Evolutionary conservation across 1,284 basidiomycete genomes (phyloP), one percentile per base, ranked within the genome.

Genomic region (Grifola frondosa): DNA sequence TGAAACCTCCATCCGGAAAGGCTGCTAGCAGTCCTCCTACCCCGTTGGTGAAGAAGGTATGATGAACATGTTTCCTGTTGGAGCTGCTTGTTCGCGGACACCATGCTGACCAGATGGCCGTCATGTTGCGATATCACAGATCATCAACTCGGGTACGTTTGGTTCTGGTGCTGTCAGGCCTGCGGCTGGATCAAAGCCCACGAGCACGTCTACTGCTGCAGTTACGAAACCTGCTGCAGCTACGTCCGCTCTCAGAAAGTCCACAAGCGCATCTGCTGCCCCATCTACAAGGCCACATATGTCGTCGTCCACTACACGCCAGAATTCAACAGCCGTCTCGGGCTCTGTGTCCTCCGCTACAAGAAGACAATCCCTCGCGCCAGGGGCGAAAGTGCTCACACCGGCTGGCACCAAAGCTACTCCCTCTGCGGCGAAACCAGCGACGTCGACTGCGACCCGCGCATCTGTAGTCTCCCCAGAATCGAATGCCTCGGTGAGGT

Each of bases 81-180:
- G 15, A 23, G 12, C 21, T n/a, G n/a, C n/a, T n/a, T n/a, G n/a
- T n/a, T n/a, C n/a, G n/a, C n/a, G n/a, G n/a, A n/a, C n/a, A n/a
- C n/a, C 42, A 34, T 44, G 26, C 30, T 46, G 28, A 35, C 20
- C 34, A 29, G 31, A 26, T 24, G 21, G 32, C 32, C 38, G 9
- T 13, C 22, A 20, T 36, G 15, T 34, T 40, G 41, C 36, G 22
- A 13, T n/a, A n/a, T 37, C 40, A 32, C 60, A 88, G 85, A 74
- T 84, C 48, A 69, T 84, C 54, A 80, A 68, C 63, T 78, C 81
- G 47, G 79, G 82, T 53, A 84, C 81, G 51, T 82, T 84, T 69
- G 78, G 81, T 50, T 58, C 75, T 58, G 79, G 80, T 48, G 55
- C 71, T 46, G 67, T 74, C 41, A 87, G 81, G 63, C 54, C 75